Conservation (phyloP, 2,329 filamentous ascomycete genomes). For the Fusarium tjaetaba region DNA sequence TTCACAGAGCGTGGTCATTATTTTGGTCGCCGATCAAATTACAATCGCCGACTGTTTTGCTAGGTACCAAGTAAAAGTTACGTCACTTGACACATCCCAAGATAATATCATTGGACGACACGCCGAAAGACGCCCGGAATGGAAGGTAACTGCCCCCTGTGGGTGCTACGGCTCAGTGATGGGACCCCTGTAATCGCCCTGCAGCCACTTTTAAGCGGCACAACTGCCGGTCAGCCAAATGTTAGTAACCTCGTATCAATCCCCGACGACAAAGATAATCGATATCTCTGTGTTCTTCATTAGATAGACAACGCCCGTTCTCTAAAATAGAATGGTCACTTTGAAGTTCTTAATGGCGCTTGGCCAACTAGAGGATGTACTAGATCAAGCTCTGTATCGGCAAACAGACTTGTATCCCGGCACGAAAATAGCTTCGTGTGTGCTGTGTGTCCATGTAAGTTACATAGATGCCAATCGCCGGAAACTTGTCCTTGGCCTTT, state of each 20-base stretch:
- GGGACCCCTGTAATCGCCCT: slow-evolving; percentile 21
- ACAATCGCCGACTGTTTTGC: slow-evolving; percentile 36
- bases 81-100: slow-evolving; percentile 8
- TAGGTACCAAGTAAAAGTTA: slow-evolving; percentile 3
- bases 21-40: slow-evolving; percentile 21
- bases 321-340: neutral
- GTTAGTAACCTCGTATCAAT: slow-evolving; percentile 12
- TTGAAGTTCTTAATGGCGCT: fast-evolving
- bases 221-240: slow-evolving; percentile 3
- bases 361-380: fast-evolving
- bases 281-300: neutral
- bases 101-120: neutral
- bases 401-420: neutral
- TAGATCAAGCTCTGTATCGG: neutral
- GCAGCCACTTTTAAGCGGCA: slow-evolving; percentile 5
- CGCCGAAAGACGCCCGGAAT: slow-evolving; percentile 10
- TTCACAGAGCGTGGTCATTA: neutral
- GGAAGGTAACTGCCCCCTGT: slow-evolving; percentile 14
- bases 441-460: neutral
- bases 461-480: neutral
- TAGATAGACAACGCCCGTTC: neutral
- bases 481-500: neutral
- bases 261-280: neutral
- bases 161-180: neutral
- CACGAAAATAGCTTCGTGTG: neutral